A percentile compares a stretch with the other conserved stretches of the same genome.
Evolutionary conservation across 1,284 basidiomycete genomes (phyloP).

Genomic region (Apiotrichum porosum): DNA sequence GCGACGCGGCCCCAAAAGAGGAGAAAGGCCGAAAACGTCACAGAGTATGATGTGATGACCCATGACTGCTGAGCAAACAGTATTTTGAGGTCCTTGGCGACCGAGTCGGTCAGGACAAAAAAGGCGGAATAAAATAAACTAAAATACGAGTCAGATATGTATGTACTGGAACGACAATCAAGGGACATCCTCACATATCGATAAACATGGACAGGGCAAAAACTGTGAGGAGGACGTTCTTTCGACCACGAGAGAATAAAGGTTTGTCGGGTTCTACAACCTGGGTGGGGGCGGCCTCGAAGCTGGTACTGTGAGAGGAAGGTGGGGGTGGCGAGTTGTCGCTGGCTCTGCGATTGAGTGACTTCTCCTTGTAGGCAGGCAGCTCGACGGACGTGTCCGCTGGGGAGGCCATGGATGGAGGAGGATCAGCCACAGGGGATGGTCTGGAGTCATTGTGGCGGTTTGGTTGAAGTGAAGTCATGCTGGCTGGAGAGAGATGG

Average conservation of each 20-base stretch:
- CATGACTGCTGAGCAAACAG: conserved; percentile 13
- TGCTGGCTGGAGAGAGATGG: no score
- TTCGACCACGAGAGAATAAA: conserved; percentile 11
- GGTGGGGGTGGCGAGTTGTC: background rate
- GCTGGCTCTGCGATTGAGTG: no score
- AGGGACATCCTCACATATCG: conserved; percentile 29
- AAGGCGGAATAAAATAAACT: conserved; percentile 22
- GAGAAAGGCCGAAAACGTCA: conserved; percentile 41
- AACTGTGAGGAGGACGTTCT: conserved; percentile 27
- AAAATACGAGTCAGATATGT: no score
- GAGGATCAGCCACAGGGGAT: no score
- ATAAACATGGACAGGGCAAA: conserved; percentile 30
- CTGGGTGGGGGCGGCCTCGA: no score
- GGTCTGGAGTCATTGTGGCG: no score
- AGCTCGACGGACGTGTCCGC: background rate
- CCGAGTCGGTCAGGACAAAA: conserved; percentile 8
- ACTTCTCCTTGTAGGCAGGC: background rate
- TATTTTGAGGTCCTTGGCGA: conserved; percentile 16
- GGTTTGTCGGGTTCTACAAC: background rate
- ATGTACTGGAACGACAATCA: no score
- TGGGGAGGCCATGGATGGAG: no score
- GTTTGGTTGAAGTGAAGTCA: no score
- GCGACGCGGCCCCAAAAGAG: conserved; percentile 38
- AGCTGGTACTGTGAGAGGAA: background rate
- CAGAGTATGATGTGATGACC: conserved; percentile 32